phyloP scores from a whole-genome alignment of 1,284 basidiomycete genomes.

The Wolfiporia cocos region DNA sequence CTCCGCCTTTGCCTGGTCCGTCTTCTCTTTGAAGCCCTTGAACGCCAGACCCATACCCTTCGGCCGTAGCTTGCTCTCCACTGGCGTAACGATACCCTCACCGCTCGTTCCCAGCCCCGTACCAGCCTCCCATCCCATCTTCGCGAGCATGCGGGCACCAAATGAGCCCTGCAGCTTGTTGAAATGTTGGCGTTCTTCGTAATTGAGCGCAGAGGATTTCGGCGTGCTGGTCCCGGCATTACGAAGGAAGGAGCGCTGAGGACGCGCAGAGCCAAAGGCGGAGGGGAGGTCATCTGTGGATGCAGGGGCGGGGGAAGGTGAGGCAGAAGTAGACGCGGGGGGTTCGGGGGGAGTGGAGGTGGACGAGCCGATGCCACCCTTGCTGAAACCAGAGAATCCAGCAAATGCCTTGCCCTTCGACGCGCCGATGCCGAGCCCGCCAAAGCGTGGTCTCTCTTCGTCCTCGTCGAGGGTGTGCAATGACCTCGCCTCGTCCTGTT shows the following conservation, averaged over 20 bases:
- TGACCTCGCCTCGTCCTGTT: too few relatives aligned
- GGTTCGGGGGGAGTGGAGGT: constrained; percentile 15
- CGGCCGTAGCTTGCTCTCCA: constrained; percentile 81
- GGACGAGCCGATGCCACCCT: constrained; percentile 41
- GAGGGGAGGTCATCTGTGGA: constrained; percentile 30
- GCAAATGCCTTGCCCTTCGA: constrained; percentile 16
- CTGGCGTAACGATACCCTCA: constrained; percentile 83
- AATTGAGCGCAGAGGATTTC: constrained; percentile 47
- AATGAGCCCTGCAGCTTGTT: constrained; percentile 69
- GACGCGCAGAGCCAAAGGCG: constrained; percentile 35
- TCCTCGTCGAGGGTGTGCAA: too few relatives aligned
- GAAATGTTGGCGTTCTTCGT: constrained; percentile 74
- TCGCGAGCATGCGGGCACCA: constrained; percentile 85
- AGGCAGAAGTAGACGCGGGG: constrained; percentile 26
- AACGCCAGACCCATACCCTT: constrained; percentile 84
- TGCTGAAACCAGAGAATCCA: constrained; percentile 28
- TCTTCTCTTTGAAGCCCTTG: constrained; percentile 83
- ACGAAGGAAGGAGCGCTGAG: constrained; percentile 54
- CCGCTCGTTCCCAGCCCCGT: constrained; percentile 76
- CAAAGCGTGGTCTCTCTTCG: constrained; percentile 33
- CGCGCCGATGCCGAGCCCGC: constrained; percentile 42
- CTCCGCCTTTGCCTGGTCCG: constrained; percentile 83
- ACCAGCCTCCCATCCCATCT: constrained; percentile 90
- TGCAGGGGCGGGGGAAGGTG: constrained; percentile 24
- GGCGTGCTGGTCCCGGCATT: constrained; percentile 36